A percentile compares a stretch with the other conserved stretches of the same genome.
Conservation (phyloP, 2,329 filamentous ascomycete genomes). For the Colletotrichum higginsianum region DNA sequence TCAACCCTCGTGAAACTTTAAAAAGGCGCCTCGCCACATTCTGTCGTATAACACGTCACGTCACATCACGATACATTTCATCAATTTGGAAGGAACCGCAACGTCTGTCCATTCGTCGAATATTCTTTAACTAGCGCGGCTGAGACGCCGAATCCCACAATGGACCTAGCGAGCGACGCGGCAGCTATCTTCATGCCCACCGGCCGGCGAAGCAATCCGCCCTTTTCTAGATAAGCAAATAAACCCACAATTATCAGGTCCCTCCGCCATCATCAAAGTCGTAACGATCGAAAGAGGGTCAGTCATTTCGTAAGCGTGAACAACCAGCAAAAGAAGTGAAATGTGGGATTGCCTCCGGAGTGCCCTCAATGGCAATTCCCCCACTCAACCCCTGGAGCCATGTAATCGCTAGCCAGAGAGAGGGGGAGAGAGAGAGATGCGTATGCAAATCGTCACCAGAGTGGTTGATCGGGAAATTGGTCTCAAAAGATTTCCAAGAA, state of each 20-base stretch:
- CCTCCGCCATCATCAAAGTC: conserved; percentile 41
- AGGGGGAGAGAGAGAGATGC: not conserved
- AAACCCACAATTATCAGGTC: conserved; percentile 23
- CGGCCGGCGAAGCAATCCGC: conserved; percentile 7
- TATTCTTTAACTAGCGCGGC: conserved; percentile 36
- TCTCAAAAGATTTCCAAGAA: conserved; percentile 39
- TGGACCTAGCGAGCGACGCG: conserved; percentile 25
- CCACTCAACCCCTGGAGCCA: not conserved
- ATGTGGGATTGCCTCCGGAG: not conserved
- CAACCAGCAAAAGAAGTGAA: conserved; percentile 31
- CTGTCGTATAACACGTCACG: not conserved
- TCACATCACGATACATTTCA: not conserved
- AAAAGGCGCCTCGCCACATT: no score
- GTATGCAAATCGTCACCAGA: conserved; percentile 15
- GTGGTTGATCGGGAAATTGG: conserved; percentile 8
- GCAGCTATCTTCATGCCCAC: conserved; percentile 16
- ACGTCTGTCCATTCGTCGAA: conserved; percentile 32
- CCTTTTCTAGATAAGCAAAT: not conserved
- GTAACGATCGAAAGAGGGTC: conserved; percentile 41
- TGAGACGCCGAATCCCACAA: conserved; percentile 25
- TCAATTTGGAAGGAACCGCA: conserved; percentile 15
- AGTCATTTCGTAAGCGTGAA: conserved; percentile 35
- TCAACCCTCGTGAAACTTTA: no score
- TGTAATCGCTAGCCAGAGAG: not conserved
- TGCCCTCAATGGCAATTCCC: not conserved